A percentile compares a stretch with the other conserved stretches of the same genome.
Conservation (phyloP, 208 protist genomes). For the Trypanosoma conorhini region DNA sequence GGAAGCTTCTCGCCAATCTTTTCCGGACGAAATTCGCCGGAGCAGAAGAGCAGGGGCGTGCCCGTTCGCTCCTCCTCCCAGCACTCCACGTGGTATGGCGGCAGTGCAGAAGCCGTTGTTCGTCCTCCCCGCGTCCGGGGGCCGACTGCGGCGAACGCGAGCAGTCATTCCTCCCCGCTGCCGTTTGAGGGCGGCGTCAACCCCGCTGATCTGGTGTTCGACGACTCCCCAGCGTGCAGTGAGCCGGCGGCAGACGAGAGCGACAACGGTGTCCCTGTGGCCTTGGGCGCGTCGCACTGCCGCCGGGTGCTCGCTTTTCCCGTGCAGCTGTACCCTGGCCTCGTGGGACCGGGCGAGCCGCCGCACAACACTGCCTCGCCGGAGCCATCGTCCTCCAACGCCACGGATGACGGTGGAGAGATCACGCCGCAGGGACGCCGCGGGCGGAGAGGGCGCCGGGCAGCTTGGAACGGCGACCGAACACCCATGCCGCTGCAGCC, state of each 20-base stretch:
- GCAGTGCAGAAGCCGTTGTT: not conserved
- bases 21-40: not conserved
- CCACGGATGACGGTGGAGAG: not conserved
- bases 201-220: conserved; percentile 21
- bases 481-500: not conserved
- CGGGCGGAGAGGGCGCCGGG: not conserved
- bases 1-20: not conserved
- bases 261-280: not conserved
- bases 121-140: not conserved
- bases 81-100: not conserved
- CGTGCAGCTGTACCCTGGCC: conserved; percentile 10
- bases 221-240: not conserved
- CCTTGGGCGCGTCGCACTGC: not conserved
- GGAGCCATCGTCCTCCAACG: not conserved
- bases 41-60: not conserved
- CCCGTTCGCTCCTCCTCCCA: too few relatives aligned
- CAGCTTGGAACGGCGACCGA: not conserved
- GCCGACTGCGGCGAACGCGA: not conserved
- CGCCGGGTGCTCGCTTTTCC: not conserved
- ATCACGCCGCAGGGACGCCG: not conserved
- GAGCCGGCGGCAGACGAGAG: not conserved
- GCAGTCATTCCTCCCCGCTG: not conserved
- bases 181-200: conserved; percentile 24
- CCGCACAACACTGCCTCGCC: not conserved
- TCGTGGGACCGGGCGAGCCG: not conserved